These are phyloP conservation scores for Isatis lusitanica DNA, from an alignment of 441 rosid genomes.

Conservation along the genomic window DNA sequence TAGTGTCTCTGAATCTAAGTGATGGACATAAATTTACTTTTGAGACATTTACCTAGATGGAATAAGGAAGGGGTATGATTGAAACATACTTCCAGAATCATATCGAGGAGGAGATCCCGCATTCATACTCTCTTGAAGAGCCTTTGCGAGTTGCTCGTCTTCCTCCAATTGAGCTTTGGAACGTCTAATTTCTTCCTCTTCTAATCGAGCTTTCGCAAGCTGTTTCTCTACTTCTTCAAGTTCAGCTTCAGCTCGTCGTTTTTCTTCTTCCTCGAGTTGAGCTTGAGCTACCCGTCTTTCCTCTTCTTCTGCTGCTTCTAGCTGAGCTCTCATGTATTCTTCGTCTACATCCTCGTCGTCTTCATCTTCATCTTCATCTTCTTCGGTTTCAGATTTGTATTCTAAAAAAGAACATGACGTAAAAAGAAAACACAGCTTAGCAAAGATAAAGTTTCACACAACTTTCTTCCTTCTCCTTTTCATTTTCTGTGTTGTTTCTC, in stretches of 20 bases:
- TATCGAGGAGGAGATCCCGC: slow-evolving; percentile 51
- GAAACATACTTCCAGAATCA: slow-evolving; percentile 46
- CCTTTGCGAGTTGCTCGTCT: slow-evolving; percentile 74
- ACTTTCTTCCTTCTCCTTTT: background rate
- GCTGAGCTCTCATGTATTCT: slow-evolving; percentile 39
- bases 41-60: slow-evolving; percentile 57
- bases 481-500: background rate
- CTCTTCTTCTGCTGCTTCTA: slow-evolving; percentile 49
- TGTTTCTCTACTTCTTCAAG: slow-evolving; percentile 72
- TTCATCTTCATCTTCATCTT: slow-evolving; percentile 39
- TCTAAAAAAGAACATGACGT: slow-evolving; percentile 1
- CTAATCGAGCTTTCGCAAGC: slow-evolving; percentile 74
- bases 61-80: slow-evolving; percentile 52
- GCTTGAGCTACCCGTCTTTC: slow-evolving; percentile 35
- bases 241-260: slow-evolving; percentile 41
- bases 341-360: slow-evolving; percentile 47
- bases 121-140: slow-evolving; percentile 66
- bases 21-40: background rate
- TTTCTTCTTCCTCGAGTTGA: slow-evolving; percentile 54
- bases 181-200: slow-evolving; percentile 53
- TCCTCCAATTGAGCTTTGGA: slow-evolving; percentile 56
- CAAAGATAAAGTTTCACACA: slow-evolving; percentile 19
- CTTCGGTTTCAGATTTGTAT: slow-evolving; percentile 34
- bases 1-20: background rate
- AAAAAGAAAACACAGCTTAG: background rate